Base-by-base conservation (phyloP, 2,329 filamentous ascomycete species). In the Cladophialophora psammophila region DNA sequence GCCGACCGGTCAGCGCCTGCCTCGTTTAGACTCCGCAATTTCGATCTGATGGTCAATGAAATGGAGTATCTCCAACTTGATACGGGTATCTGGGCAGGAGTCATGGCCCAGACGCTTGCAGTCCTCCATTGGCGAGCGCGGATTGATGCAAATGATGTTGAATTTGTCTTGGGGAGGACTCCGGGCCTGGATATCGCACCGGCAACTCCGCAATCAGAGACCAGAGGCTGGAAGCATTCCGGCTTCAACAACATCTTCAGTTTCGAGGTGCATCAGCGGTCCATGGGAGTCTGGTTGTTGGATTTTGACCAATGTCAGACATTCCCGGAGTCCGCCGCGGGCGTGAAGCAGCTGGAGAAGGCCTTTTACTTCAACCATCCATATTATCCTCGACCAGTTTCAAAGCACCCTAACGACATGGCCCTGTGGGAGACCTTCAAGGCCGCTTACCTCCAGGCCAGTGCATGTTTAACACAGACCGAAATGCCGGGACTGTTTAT, bases 91-190 rank as follows among this genome's bases (percentile, higher is more conserved):
- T 86, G 84, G 67, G 81, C 83, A 0, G 61, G 62, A 1, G 74
- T 76, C 0, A 85, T 88, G 79, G 86, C 82, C 0, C 78, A 84
- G 3, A 77, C 81, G 0, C 77, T 88, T 0, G 84, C 85, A 0
- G 76, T 83, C 2, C 75, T 87, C 59, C 81, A 85, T 66, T 88
- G 84, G 85, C 54, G 70, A 1, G 80, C 77, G 0, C 67, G 75
- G 10, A 72, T 86, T 0, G 84, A 88, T 68, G 85, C 80, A 0
- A 83, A 82, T 40, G 85, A 86, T 54, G 78, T 88, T 1, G 84
- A 88, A 57, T 87, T 87, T 69, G 85, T 88, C 0, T 78, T 88
- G 2, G 78, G 65, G 13, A 57, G 38, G n/a, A 32, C 31, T 20
- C 59, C 63, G 18, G 12, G 20, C 12, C 6, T 15, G 26, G 13